Evolutionary conservation across 1,284 basidiomycete species (phyloP).

Genomic region (Cystobasidium pallidum): DNA sequence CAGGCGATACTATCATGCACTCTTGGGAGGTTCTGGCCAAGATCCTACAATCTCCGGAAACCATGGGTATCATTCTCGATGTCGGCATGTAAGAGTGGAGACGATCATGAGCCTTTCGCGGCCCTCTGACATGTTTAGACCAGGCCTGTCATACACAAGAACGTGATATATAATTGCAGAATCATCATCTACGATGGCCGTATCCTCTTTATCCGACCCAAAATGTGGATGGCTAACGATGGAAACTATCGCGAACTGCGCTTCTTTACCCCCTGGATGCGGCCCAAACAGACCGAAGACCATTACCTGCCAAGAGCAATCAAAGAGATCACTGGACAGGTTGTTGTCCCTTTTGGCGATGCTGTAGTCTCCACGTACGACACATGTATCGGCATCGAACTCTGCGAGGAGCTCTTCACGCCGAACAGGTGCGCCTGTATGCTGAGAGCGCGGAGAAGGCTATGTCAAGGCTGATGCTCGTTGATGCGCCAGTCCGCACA

Average conservation of each 20-base stretch:
- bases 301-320: constrained; percentile 87
- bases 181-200: constrained; percentile 82
- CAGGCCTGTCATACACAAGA: constrained; percentile 95
- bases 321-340: constrained; percentile 80
- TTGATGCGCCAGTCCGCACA: constrained; percentile 74
- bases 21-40: constrained; percentile 93
- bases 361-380: constrained; percentile 90
- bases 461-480: neutral
- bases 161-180: constrained; percentile 95
- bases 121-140: neutral
- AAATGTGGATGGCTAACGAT: constrained; percentile 99
- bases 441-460: too few species aligned
- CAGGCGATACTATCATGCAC: constrained; percentile 91
- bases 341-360: constrained; percentile 84
- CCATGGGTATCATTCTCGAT: constrained; percentile 82
- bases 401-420: constrained; percentile 97
- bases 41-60: constrained; percentile 76
- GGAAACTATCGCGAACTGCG: constrained; percentile 96
- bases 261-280: constrained; percentile 95
- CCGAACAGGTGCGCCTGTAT: constrained; percentile 71
- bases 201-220: constrained; percentile 91
- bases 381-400: constrained; percentile 91
- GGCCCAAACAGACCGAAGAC: constrained; percentile 82
- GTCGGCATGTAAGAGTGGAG: constrained; percentile 78
- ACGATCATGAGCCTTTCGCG: constrained; percentile 38